Conservation (phyloP, 208 protist genomes). For the Trichomonas tenax region DNA sequence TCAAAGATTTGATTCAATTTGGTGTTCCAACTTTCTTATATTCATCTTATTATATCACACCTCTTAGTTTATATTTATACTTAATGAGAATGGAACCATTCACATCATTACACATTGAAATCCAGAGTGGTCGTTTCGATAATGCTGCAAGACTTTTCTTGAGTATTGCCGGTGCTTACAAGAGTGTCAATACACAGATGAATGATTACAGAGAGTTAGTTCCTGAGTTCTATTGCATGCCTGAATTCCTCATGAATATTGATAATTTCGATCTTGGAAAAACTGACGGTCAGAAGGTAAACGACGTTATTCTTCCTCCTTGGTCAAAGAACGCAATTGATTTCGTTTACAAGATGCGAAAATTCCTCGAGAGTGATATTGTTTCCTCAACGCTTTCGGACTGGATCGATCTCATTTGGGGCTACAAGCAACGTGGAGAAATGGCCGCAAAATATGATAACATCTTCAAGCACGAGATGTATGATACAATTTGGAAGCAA, state of each 20-base stretch:
- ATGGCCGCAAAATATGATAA: background rate
- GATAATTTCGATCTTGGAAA: constrained; percentile 34
- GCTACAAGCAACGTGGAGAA: constrained; percentile 44
- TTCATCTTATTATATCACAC: background rate
- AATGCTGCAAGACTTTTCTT: background rate
- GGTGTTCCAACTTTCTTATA: background rate
- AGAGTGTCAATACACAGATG: background rate
- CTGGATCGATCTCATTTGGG: constrained; percentile 57
- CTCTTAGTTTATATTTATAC: background rate
- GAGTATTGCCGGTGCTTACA: background rate
- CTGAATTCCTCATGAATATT: constrained; percentile 38
- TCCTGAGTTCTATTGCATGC: constrained; percentile 47
- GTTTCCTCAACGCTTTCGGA: constrained; percentile 40
- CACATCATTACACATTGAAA: background rate
- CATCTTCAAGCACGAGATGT: background rate
- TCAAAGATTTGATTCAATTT: background rate
- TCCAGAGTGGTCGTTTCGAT: background rate
- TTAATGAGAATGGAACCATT: background rate
- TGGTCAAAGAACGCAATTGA: constrained; percentile 29
- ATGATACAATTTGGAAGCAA: background rate
- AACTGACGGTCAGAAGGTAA: constrained; percentile 10
- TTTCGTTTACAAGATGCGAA: constrained; percentile 44
- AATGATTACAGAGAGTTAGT: constrained; percentile 30
- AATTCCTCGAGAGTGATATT: constrained; percentile 41
- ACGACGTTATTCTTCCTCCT: constrained; percentile 24